phyloP scores from a whole-genome alignment of 345 rosid genomes.

The Hibiscus trionum region DNA sequence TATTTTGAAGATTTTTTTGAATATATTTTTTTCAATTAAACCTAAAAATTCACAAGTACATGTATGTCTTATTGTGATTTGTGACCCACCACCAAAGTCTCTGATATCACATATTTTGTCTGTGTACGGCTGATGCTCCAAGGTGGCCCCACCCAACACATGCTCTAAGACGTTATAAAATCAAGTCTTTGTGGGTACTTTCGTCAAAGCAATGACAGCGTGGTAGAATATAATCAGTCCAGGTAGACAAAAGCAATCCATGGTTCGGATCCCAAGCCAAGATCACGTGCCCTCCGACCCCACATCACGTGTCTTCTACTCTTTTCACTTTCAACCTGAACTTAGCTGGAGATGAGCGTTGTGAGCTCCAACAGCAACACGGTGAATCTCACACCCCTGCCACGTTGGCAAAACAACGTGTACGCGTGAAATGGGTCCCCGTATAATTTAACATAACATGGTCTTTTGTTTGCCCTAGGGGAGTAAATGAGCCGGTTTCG shows the following conservation, averaged over 20 bases:
- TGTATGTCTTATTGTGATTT: too few relatives aligned
- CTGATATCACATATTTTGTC: too few relatives aligned
- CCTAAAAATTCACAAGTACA: too few relatives aligned
- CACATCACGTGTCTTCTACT: not conserved
- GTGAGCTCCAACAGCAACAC: slow-evolving; percentile 28
- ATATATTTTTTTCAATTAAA: too few relatives aligned
- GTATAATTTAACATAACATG: too few relatives aligned
- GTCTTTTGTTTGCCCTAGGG: too few relatives aligned
- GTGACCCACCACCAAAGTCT: too few relatives aligned
- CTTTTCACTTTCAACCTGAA: not conserved
- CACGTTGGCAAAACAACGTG: slow-evolving; percentile 17
- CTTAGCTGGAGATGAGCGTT: slow-evolving; percentile 26
- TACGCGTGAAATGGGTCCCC: slow-evolving; percentile 37
- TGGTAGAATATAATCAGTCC: slow-evolving; percentile 21
- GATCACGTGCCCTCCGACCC: slow-evolving; percentile 42
- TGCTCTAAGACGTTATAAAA: slow-evolving; percentile 8
- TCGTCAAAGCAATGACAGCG: slow-evolving; percentile 8
- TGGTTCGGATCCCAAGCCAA: slow-evolving; percentile 29
- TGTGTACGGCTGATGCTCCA: not conserved
- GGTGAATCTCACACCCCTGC: slow-evolving; percentile 19
- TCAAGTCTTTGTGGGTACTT: slow-evolving; percentile 3
- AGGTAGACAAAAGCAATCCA: not conserved
- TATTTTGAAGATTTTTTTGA: too few relatives aligned
- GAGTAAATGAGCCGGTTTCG: too few relatives aligned
- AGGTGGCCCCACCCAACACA: slow-evolving; percentile 11